Conservation (phyloP, 345 rosid genomes). For the Gynandropsis gynandra region DNA sequence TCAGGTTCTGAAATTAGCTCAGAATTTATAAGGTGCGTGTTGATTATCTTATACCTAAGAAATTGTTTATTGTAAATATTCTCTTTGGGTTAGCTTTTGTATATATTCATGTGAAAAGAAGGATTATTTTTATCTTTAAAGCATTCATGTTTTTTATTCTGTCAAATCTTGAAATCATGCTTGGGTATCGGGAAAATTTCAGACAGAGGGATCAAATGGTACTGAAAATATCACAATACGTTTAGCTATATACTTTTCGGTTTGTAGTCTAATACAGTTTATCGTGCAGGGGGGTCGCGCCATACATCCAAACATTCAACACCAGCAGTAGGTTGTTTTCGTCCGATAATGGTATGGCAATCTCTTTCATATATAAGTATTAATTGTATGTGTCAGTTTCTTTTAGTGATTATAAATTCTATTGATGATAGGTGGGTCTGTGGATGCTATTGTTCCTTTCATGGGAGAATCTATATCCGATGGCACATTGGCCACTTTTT, state of each 20-base stretch:
- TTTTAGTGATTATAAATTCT: slow-evolving; percentile 4
- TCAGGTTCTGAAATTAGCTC: slow-evolving; percentile 16
- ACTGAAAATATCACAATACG: too few species aligned
- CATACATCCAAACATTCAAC: slow-evolving; percentile 16
- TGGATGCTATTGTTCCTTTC: slow-evolving; percentile 73
- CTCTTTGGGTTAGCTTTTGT: too few species aligned
- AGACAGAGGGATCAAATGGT: too few species aligned
- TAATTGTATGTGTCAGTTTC: neutral
- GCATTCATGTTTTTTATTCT: too few species aligned
- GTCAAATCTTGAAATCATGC: too few species aligned
- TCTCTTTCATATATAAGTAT: neutral
- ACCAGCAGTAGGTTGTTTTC: slow-evolving; percentile 23
- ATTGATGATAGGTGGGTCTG: slow-evolving; percentile 39
- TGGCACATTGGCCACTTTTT: slow-evolving; percentile 65
- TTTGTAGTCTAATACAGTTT: slow-evolving; percentile 1
- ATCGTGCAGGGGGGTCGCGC: slow-evolving; percentile 16
- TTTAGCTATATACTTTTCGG: neutral
- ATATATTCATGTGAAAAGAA: too few species aligned
- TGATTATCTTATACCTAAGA: neutral
- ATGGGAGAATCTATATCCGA: slow-evolving; percentile 90
- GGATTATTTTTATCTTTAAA: too few species aligned
- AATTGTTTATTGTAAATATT: neutral
- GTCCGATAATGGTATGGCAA: slow-evolving; percentile 22
- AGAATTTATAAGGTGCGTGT: slow-evolving; percentile 9
- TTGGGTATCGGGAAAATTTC: too few species aligned